These are phyloP conservation scores for Abrus precatorius DNA, from an alignment of 306 rosid genomes.

Conservation along the genomic window DNA sequence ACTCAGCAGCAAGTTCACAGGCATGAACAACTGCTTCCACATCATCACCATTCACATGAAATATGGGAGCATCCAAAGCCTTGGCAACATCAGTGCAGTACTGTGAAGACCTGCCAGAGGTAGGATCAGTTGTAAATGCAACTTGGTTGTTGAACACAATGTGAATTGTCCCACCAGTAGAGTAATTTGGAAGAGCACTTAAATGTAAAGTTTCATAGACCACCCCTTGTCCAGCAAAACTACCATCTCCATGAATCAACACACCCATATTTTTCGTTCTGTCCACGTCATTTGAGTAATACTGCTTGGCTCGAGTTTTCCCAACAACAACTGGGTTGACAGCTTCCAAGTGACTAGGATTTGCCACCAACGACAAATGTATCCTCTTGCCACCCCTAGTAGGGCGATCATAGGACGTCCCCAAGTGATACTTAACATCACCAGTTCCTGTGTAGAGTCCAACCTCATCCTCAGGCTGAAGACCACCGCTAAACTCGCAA, in stretches of 20 bases:
- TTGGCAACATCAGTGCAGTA: constrained; percentile 97
- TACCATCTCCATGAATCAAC: constrained; percentile 96
- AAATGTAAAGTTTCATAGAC: constrained; percentile 96
- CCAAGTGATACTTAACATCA: constrained; percentile 96
- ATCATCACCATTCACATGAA: constrained; percentile 94
- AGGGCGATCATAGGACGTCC: constrained; percentile 93
- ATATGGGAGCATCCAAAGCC: constrained; percentile 91
- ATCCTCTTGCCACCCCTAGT: constrained; percentile 89
- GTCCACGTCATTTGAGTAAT: constrained; percentile 74
- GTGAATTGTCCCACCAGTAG: constrained; percentile 98
- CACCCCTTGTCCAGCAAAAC: constrained; percentile 99
- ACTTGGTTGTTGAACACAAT: constrained; percentile 93
- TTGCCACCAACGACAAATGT: constrained; percentile 92
- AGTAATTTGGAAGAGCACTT: constrained; percentile 94
- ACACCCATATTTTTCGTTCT: constrained; percentile 87
- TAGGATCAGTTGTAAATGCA: constrained; percentile 96
- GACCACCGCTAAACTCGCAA: constrained; percentile 86
- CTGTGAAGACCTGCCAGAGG: constrained; percentile 86
- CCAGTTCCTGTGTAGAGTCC: constrained; percentile 97
- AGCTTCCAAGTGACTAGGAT: constrained; percentile 98
- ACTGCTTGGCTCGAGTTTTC: constrained; percentile 95
- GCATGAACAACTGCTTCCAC: constrained; percentile 98
- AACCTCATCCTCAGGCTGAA: constrained; percentile 85
- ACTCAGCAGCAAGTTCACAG: constrained; percentile 97
- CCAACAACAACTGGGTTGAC: constrained; percentile 93